Evolutionary conservation across 768 basidiomycete species (phyloP).

Genomic region (Chalciporus piperatus): DNA sequence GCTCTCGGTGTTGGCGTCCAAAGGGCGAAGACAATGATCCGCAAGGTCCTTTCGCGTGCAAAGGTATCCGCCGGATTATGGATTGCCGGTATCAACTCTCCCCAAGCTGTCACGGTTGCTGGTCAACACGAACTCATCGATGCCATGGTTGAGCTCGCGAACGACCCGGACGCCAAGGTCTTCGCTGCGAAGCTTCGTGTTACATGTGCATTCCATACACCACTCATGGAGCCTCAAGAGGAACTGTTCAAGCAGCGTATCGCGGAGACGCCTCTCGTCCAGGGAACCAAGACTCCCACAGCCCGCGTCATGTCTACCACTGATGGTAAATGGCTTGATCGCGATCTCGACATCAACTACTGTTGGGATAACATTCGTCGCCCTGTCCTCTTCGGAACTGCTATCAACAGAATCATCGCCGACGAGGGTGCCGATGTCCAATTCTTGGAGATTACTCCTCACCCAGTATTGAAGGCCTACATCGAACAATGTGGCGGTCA

Average conservation of each 20-base stretch:
- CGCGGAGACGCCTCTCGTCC: slow-evolving; percentile 14
- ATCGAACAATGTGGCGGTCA: slow-evolving; percentile 35
- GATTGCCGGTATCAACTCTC: slow-evolving; percentile 37
- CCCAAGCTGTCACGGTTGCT: slow-evolving; percentile 36
- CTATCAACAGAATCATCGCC: slow-evolving; percentile 30
- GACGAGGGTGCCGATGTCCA: slow-evolving; percentile 28
- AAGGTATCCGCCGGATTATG: slow-evolving; percentile 29
- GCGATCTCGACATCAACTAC: slow-evolving; percentile 20
- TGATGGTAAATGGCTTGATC: slow-evolving; percentile 27
- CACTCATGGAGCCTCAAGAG: slow-evolving; percentile 35
- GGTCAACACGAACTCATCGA: slow-evolving; percentile 32
- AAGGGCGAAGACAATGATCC: slow-evolving; percentile 32
- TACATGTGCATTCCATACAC: slow-evolving; percentile 34
- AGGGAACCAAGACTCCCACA: slow-evolving; percentile 18
- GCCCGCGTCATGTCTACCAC: slow-evolving; percentile 36
- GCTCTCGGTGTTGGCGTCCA: slow-evolving; percentile 34
- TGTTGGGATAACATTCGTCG: slow-evolving; percentile 37
- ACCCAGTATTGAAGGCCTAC: slow-evolving; percentile 35
- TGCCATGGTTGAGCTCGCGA: slow-evolving; percentile 25
- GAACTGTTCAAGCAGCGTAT: slow-evolving; percentile 27
- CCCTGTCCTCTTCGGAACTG: slow-evolving; percentile 34
- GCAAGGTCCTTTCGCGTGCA: slow-evolving; percentile 29
- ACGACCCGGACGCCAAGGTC: slow-evolving; percentile 25
- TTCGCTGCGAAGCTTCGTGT: slow-evolving; percentile 32
- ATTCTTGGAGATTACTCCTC: slow-evolving; percentile 34